Percentiles rank a stretch among this genome's conserved stretches.
Conservation (phyloP, 139 green algal genomes). For the Chlamydomonas schloesseri region DNA sequence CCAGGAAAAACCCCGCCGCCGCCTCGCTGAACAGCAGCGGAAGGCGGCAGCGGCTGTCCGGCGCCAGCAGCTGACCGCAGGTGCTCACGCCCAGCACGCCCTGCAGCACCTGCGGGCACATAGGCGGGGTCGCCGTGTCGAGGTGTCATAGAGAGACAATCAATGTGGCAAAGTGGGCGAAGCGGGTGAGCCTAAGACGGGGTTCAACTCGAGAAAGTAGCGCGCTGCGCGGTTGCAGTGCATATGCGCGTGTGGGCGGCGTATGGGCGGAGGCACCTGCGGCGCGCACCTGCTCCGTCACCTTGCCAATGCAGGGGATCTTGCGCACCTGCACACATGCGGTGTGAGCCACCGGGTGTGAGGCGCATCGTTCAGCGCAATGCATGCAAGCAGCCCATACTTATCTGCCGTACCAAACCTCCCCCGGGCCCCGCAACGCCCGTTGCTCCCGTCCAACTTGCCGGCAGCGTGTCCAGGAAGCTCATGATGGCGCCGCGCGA, state of each 20-base stretch:
- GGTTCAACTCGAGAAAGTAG: no score
- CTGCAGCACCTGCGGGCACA: conserved; percentile 57
- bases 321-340: conserved; percentile 32
- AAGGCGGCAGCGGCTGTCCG: conserved; percentile 65
- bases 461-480: conserved; percentile 80
- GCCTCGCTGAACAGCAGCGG: conserved; percentile 73
- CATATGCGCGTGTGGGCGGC: no score
- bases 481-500: conserved; percentile 62
- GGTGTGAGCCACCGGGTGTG: no score
- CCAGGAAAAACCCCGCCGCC: conserved; percentile 74
- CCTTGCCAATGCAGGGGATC: conserved; percentile 83
- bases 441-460: conserved; percentile 79
- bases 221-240: no score
- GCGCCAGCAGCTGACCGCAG: conserved; percentile 72
- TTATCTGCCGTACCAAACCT: no score
- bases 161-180: no score
- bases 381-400: no score
- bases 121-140: no score
- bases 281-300: conserved; percentile 72
- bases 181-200: no score
- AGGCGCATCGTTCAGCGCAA: no score
- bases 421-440: no score
- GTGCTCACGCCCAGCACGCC: conserved; percentile 67
- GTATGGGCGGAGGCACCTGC: no score
- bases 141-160: not conserved